Evolutionary conservation across 2,329 filamentous ascomycete species (phyloP).

Genomic region (Botrytis cinerea): DNA sequence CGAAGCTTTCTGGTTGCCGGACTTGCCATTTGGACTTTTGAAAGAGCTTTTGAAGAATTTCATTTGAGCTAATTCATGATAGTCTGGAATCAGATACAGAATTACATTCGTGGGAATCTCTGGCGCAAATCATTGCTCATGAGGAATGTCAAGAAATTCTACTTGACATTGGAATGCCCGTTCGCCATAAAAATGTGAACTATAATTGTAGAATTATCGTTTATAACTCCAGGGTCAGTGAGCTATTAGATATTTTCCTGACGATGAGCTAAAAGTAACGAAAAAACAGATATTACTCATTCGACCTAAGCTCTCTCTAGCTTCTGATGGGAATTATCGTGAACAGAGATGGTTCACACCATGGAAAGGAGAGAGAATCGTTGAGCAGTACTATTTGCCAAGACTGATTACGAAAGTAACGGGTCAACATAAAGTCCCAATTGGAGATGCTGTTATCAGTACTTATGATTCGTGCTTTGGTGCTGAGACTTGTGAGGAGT

Average conservation of each 20-base stretch:
- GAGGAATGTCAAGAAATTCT: conserved; percentile 64
- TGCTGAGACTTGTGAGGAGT: conserved; percentile 67
- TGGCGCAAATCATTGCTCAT: conserved; percentile 61
- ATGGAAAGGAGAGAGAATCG: conserved; percentile 58
- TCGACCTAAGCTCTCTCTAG: conserved; percentile 70
- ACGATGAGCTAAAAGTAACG: neutral
- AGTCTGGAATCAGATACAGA: conserved; percentile 50
- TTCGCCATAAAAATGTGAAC: conserved; percentile 56
- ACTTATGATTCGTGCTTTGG: conserved; percentile 64
- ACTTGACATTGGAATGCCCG: conserved; percentile 63
- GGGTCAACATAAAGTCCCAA: conserved; percentile 50
- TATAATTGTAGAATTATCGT: conserved; percentile 69
- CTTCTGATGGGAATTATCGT: conserved; percentile 68
- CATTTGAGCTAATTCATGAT: conserved; percentile 25
- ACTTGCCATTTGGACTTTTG: neutral
- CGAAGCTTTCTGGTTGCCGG: neutral
- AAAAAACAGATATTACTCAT: conserved; percentile 64
- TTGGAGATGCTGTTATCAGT: conserved; percentile 60
- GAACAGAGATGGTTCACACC: conserved; percentile 64
- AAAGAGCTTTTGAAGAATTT: neutral
- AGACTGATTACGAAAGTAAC: conserved; percentile 53
- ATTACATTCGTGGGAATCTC: conserved; percentile 46
- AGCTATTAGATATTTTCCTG: neutral
- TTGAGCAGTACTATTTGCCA: conserved; percentile 67
- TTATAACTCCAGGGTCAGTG: conserved; percentile 50